phyloP scores from a whole-genome alignment of 345 rosid species.

The Euphorbia lathyris region DNA sequence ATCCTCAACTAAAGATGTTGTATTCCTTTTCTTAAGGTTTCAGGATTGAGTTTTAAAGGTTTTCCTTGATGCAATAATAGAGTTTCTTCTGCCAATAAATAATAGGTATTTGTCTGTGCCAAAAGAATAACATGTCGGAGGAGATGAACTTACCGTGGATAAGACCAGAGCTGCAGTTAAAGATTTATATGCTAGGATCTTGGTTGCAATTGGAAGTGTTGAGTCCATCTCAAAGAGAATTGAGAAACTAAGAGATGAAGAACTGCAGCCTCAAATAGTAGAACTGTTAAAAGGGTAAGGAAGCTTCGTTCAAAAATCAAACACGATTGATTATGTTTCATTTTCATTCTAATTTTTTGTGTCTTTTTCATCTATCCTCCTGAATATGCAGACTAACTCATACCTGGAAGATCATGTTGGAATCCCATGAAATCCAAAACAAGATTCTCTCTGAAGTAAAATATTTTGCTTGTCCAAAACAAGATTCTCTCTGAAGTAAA shows the following conservation, averaged over 20 bases:
- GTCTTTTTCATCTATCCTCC: conserved; percentile 17
- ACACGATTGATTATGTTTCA: neutral
- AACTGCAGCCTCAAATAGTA: conserved; percentile 59
- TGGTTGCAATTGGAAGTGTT: conserved; percentile 66
- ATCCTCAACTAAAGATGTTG: neutral
- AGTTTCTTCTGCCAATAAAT: neutral
- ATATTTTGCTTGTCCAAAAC: conserved; percentile 43
- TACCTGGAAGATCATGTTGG: conserved; percentile 63
- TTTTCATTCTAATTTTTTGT: conserved; percentile 2
- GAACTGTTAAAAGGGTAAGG: conserved; percentile 72
- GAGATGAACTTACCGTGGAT: conserved; percentile 41
- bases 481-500: no score
- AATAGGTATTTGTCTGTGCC: conserved; percentile 18
- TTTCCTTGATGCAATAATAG: neutral
- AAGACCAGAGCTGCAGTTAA: conserved; percentile 59
- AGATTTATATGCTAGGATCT: conserved; percentile 62
- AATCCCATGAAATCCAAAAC: conserved; percentile 72
- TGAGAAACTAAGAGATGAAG: conserved; percentile 61
- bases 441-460: conserved; percentile 59
- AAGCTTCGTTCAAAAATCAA: conserved; percentile 5
- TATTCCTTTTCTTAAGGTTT: neutral
- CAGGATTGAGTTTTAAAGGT: neutral
- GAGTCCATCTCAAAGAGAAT: conserved; percentile 65
- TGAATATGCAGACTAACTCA: conserved; percentile 41
- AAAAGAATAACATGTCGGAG: conserved; percentile 49